Evolutionary conservation across 2,329 filamentous ascomycete genomes (phyloP).

Genomic region (Aspergillus sp.): DNA sequence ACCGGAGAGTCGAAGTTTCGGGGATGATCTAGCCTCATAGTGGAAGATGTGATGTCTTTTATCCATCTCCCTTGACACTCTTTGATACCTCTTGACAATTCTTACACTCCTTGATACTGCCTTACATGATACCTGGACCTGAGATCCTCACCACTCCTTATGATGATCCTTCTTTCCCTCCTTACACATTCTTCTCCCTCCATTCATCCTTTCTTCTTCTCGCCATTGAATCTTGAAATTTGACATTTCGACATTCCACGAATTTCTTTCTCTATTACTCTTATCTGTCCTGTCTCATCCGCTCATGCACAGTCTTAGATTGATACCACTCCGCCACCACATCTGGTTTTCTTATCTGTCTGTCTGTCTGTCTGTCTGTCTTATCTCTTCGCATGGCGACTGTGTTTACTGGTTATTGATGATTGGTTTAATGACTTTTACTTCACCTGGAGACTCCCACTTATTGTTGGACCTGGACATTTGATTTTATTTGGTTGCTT

Average conservation of each 20-base stretch:
- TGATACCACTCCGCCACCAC: not conserved
- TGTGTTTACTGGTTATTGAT: not conserved
- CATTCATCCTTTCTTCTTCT: not conserved
- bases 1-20: constrained; percentile 24
- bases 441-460: no score
- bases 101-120: not conserved
- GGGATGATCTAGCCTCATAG: constrained; percentile 29
- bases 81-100: no score
- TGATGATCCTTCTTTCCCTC: not conserved
- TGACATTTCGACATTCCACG: no score
- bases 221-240: not conserved
- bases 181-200: not conserved
- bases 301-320: not conserved
- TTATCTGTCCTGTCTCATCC: not conserved
- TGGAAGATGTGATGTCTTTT: no score
- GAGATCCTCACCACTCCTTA: not conserved
- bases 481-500: no score
- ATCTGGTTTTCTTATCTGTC: no score
- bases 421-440: no score
- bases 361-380: no score
- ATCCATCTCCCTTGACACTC: not conserved
- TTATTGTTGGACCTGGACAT: no score
- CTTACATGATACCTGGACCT: no score
- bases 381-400: not conserved
- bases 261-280: no score